Evolutionary conservation across 2,329 filamentous ascomycete genomes (phyloP), one percentile per base, ranked within the genome.

Genomic region (Tricladium varicosporioides): DNA sequence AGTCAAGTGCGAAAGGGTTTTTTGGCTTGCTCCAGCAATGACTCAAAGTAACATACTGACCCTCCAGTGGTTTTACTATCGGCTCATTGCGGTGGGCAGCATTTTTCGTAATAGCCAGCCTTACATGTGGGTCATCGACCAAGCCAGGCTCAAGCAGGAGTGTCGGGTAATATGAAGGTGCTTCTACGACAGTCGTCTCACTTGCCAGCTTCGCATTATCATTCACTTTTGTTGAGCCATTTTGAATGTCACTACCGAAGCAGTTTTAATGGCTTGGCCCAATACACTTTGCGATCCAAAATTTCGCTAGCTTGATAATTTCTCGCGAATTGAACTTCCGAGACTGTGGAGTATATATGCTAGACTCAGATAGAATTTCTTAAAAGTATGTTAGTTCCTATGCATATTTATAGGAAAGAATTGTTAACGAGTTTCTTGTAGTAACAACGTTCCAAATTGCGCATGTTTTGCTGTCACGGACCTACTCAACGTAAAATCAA

Each of bases 11-110:
- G 18, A 18, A 8, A 10, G 31, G 44, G 4, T 42, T 32, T 40
- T 11, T n/a, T 5, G 11, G 13, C 19, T 55, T 45, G 15, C 53
- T 47, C 53, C 53, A 55, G 32, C 53, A 55, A 46, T 55, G 53
- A 16, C 53, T 55, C 5, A 50, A 40, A 9, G 53, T 55, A n/a
- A 55, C 53, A 27, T 55, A 55, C 11, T 45, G 16, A 13, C 50
- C 42, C 42, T 27, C 5, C 11, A 10, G 36, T 40, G n/a, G 22
- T n/a, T 9, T 42, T 3, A 36, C 15, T 9, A 31, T 32, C n/a
- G 15, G 5, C 18, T 45, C 15, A 19, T 46, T 53, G 14, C n/a
- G 36, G 36, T 32, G 13, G 14, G 36, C 31, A 2, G 36, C 22
- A 16, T 50, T 27, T 11, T 18, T 50, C 27, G 48, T 50, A 9